Evolutionary conservation across 1,284 basidiomycete species (phyloP), one percentile per base, ranked within the genome.

Genomic region (Psilocybe mexicana): DNA sequence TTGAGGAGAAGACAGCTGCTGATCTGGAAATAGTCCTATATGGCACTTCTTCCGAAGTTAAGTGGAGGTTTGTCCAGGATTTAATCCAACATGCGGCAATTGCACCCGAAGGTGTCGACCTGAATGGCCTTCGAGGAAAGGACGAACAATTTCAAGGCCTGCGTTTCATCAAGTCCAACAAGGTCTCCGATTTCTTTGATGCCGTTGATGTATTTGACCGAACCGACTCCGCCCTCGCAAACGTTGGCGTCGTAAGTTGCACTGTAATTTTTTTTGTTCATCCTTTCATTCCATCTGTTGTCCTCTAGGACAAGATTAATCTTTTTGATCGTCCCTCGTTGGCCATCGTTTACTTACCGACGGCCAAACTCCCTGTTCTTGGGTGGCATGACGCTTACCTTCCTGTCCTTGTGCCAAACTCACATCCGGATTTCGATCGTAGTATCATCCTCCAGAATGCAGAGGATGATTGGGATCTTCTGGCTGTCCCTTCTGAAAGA

Each of bases 291-390:
- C 54, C 36, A 48, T 48, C 55, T 59, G 53, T 60, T 52, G 60
- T 58, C 49, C 62, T 55, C 36, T 56, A 67, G 64, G 62, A 69
- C 60, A 59, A 63, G 46, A 18, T 62, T 64, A 68, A 69, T 61
- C 59, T 65, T 57, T 58, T 73, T 59, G 72, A 73, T 48, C 70
- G 76, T 62, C 84, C 80, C 52, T 87, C 87, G 42, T 73, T 90
- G 62, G 88, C 85, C 33, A 74, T 90, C 60, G 72, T 90, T 50
- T 87, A 83, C 70, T 70, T 88, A 46, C 88, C 88, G 47, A 77
- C 76, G 56, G 65, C 71, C 30, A 64, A 69, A 45, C 69, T 79
- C 45, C 66, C 73, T 18, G 65, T 63, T 51, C 69, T 87, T 14
- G 75, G 78, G 26, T 74, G 78, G 54, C 86, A 87, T 67, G 79